Evolutionary conservation across 495 filamentous ascomycete genomes (phyloP).

Genomic region (Neurospora intermedia): DNA sequence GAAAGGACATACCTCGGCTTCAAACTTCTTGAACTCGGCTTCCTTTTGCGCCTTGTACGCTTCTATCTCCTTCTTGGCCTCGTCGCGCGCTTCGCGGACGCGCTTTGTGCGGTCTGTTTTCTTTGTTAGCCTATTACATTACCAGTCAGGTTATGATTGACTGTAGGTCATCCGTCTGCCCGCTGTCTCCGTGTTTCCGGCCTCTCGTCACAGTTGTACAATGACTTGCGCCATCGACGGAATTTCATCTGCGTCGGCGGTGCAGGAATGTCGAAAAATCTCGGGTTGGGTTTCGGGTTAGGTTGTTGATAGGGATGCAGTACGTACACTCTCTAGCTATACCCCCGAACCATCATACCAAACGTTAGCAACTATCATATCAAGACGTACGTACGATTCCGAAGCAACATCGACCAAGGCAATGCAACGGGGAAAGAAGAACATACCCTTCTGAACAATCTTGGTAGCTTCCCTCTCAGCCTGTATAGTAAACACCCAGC

Average conservation of each 20-base stretch:
- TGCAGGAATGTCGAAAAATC: neutral
- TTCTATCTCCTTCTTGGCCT: slow-evolving; percentile 97
- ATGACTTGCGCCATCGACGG: neutral
- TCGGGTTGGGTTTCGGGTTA: neutral
- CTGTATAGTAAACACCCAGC: slow-evolving; percentile 31
- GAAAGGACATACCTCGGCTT: slow-evolving; percentile 59
- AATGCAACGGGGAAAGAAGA: neutral
- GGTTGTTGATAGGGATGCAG: neutral
- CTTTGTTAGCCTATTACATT: neutral
- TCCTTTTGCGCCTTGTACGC: slow-evolving; percentile 87
- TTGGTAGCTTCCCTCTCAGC: slow-evolving; percentile 98
- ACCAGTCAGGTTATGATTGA: too few relatives aligned
- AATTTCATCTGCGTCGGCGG: neutral
- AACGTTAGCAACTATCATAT: too few relatives aligned
- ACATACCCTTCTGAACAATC: slow-evolving; percentile 86
- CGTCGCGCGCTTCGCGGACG: slow-evolving; percentile 86
- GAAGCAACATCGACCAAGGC: too few relatives aligned
- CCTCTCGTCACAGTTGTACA: neutral
- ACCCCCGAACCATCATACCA: neutral
- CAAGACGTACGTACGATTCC: too few relatives aligned
- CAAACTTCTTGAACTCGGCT: slow-evolving; percentile 88
- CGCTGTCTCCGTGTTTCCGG: too few relatives aligned
- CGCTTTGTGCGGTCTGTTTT: slow-evolving; percentile 82
- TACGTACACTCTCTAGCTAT: slow-evolving; percentile 35
- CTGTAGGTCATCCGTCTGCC: too few relatives aligned